These are phyloP conservation scores for Candida pseudofarinosa DNA, from an alignment of 805 yeast genomes.

Conservation along the genomic window DNA sequence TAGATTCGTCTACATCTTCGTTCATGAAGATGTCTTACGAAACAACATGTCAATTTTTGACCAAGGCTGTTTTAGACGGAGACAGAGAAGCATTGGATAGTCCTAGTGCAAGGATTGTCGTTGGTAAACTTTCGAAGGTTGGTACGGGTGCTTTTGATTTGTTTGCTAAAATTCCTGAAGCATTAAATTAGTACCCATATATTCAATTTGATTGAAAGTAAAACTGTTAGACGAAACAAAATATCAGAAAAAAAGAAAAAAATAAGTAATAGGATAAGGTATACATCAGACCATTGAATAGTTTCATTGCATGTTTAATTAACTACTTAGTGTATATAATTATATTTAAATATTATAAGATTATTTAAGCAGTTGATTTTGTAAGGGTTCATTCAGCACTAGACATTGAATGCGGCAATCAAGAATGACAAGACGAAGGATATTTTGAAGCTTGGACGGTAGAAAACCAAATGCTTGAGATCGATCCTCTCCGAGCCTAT, in stretches of 20 bases:
- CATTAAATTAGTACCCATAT: background rate
- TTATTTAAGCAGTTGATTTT: background rate
- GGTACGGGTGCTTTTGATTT: constrained; percentile 97
- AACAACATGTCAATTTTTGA: constrained; percentile 95
- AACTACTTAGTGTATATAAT: background rate
- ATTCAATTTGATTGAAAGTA: background rate
- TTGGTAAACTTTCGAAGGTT: constrained; percentile 85
- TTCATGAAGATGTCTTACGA: constrained; percentile 99
- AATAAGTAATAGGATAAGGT: background rate
- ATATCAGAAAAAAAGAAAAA: background rate
- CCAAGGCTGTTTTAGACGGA: constrained; percentile 91
- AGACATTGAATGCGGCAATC: constrained; percentile 55
- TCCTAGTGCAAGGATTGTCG: constrained; percentile 89
- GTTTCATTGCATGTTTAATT: background rate
- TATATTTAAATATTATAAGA: background rate
- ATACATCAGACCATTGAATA: no score
- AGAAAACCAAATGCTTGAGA: constrained; percentile 47
- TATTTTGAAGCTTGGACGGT: constrained; percentile 58
- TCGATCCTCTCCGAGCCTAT: constrained; percentile 38
- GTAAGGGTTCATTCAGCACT: constrained; percentile 1
- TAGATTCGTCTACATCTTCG: constrained; percentile 91
- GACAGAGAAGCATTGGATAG: constrained; percentile 83
- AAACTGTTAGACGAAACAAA: background rate
- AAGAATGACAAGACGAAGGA: constrained; percentile 52
- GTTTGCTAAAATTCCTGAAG: constrained; percentile 44